Evolutionary conservation across 2,329 filamentous ascomycete species (phyloP).

Genomic region (Cytospora paraplurivora): DNA sequence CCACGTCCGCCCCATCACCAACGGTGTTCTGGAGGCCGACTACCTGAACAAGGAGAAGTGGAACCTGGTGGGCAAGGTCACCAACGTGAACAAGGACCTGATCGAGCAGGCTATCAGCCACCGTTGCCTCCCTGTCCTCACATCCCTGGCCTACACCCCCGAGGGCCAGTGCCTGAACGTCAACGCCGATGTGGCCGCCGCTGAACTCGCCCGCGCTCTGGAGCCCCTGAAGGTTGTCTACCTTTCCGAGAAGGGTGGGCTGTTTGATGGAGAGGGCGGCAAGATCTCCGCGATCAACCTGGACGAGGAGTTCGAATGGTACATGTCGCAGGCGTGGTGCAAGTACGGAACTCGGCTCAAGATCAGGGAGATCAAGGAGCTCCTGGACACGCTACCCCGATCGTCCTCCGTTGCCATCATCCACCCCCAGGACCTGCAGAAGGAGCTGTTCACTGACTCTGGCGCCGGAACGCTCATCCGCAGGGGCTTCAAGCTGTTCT

Average conservation of each 20-base stretch:
- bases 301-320: slow-evolving; percentile 90
- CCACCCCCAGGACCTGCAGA: slow-evolving; percentile 91
- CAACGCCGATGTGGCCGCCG: slow-evolving; percentile 95
- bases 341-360: slow-evolving; percentile 92
- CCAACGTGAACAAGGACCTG: slow-evolving; percentile 82
- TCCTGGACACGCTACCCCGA: slow-evolving; percentile 83
- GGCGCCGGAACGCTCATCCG: slow-evolving; percentile 92
- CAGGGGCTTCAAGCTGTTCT: slow-evolving; percentile 85
- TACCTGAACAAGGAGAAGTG: slow-evolving; percentile 97
- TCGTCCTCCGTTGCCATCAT: slow-evolving; percentile 97
- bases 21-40: slow-evolving; percentile 87
- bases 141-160: slow-evolving; percentile 91
- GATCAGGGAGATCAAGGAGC: slow-evolving; percentile 96
- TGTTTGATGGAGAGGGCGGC: slow-evolving; percentile 90
- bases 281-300: slow-evolving; percentile 98
- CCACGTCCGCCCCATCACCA: slow-evolving; percentile 82
- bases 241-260: slow-evolving; percentile 94
- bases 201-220: slow-evolving; percentile 83
- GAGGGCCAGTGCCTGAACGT: slow-evolving; percentile 95
- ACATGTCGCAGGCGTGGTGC: slow-evolving; percentile 95
- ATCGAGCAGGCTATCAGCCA: slow-evolving; percentile 91
- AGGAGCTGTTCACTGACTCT: slow-evolving; percentile 94
- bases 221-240: slow-evolving; percentile 98
- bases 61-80: slow-evolving; percentile 94
- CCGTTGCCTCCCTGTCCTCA: slow-evolving; percentile 89